Base-by-base conservation (phyloP, 805 yeast species). In the Lachancea kluyveri region DNA sequence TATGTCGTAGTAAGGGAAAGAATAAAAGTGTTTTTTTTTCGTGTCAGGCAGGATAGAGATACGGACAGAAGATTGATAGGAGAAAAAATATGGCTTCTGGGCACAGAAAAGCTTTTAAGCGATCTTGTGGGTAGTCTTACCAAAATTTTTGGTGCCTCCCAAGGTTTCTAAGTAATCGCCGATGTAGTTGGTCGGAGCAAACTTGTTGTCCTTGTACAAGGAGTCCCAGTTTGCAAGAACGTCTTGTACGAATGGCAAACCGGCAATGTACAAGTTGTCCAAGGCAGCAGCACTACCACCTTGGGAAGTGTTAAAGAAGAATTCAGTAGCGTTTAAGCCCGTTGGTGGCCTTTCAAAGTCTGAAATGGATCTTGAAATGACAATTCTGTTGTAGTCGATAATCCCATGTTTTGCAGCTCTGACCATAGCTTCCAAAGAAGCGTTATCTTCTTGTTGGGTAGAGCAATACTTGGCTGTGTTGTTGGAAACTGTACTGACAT, bases 361-460 rank as follows among this genome's bases (percentile, higher is more conserved):
- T 4, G 79, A 71, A 40, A 72, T 72, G 28, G 79, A 63, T 62
- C 82, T 72, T 73, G 74, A 60, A 17, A 74, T 62, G 8, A 75
- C 72, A 39, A 77, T 62, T 57, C 82, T 68, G 39, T 67, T 57
- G 51, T 57, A 77, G 52, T 74, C 79, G 31, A 71, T 73, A 38
- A 74, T 61, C 7, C 77, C 79, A 42, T 60, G 62, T 37, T 59
- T 60, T 39, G 70, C 71, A 47, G 69, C 65, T 60, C 84, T 68
- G 28, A 72, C 44, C 35, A 77, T 54, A 6, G 74, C 72, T 52
- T 76, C 81, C 47, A 77, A 65, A 10, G 77, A 62, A 11, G 83
- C 83, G 49, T 74, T 72, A 50, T 77, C 84, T 54, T 77, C 84
- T 54, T 76, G 81, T 33, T 78, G 79, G 26, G 80, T 68, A 25